Evolutionary conservation across 163 green algal genomes (phyloP), one percentile per base, ranked within the genome.

Genomic region (Scenedesmus sp.): DNA sequence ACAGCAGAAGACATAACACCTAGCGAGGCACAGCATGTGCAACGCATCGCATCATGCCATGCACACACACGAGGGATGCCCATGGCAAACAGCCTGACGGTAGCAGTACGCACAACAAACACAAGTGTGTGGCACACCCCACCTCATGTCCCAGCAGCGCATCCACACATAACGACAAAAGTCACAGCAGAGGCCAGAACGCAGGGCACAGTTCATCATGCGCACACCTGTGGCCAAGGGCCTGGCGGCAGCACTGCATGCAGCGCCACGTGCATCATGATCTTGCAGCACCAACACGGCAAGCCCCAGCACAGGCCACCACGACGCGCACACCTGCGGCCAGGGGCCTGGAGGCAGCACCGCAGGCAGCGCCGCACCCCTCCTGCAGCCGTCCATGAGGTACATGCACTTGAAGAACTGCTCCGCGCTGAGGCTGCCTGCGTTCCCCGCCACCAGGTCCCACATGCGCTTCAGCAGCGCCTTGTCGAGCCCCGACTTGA

Each of bases 391-490:
- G 53, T 98, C 97, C 70, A 98, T 98, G 13, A 99, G 93, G 93
- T 98, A 98, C 43, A 98, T 92, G 82, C 90, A 96, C 44, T 94
- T 86, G 35, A 97, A 49, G 83, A 98, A 99, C 91, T 98, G 95
- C 73, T 88, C 65, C 70, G 72, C n/a, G 26, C 91, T 96, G 37
- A 99, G 95, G 26, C 76, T 56, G 13, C 95, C 93, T 30, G 88
- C 81, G 30, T 88, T 88, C 94, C 94, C 96, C 92, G 97, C 37
- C 22, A 92, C 89, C 53, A 81, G n/a, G 83, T 92, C 89, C 89
- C 89, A 92, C 72, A 92, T 90, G 72, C 44, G 61, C 89, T 90
- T 92, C 20, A 99, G 94, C 13, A 92, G 86, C 3, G 76, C 80
- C 91, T 98, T 97, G 83, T 97, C 95, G 82, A 99, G 92, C 0